Evolutionary conservation across 768 basidiomycete genomes (phyloP).

Genomic region (Holtermanniella nyarrowii): DNA sequence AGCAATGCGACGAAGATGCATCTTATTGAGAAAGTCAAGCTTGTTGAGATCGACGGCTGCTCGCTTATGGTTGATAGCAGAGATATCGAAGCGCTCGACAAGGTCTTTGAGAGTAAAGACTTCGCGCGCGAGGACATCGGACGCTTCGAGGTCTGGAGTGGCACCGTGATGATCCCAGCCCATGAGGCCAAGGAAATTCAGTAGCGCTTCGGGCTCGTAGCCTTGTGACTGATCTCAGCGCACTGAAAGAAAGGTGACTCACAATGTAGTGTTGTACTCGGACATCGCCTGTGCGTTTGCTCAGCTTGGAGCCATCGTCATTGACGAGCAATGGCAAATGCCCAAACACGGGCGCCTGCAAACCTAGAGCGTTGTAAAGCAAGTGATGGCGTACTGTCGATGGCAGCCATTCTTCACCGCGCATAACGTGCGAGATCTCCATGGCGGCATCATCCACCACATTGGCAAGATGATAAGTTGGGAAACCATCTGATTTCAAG

Average conservation of each 20-base stretch:
- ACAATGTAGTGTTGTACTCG: slow-evolving; percentile 79
- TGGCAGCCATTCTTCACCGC: slow-evolving; percentile 98
- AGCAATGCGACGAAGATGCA: slow-evolving; percentile 58
- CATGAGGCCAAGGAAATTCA: slow-evolving; percentile 90
- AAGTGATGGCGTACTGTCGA: slow-evolving; percentile 86
- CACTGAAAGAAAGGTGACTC: slow-evolving; percentile 13
- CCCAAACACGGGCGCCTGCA: slow-evolving; percentile 68
- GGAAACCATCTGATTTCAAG: slow-evolving; percentile 82
- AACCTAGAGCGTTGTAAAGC: slow-evolving; percentile 66
- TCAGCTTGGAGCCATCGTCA: slow-evolving; percentile 84
- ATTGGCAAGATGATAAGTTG: slow-evolving; percentile 92
- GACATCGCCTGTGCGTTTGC: slow-evolving; percentile 84
- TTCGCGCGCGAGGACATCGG: slow-evolving; percentile 22
- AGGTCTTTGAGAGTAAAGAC: slow-evolving; percentile 50
- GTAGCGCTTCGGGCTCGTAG: slow-evolving; percentile 78
- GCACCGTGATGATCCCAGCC: slow-evolving; percentile 65
- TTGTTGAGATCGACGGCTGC: slow-evolving; percentile 70
- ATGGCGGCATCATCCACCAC: slow-evolving; percentile 94
- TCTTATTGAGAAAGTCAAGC: slow-evolving; percentile 78
- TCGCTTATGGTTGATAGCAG: slow-evolving; percentile 66
- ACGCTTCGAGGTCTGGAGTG: slow-evolving; percentile 24
- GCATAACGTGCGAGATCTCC: slow-evolving; percentile 88
- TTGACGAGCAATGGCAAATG: slow-evolving; percentile 88
- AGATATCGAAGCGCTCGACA: slow-evolving; percentile 67
- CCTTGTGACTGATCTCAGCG: slow-evolving; percentile 54